Base-by-base conservation (phyloP, 2,329 filamentous ascomycete genomes). In the Penicillium sp. region DNA sequence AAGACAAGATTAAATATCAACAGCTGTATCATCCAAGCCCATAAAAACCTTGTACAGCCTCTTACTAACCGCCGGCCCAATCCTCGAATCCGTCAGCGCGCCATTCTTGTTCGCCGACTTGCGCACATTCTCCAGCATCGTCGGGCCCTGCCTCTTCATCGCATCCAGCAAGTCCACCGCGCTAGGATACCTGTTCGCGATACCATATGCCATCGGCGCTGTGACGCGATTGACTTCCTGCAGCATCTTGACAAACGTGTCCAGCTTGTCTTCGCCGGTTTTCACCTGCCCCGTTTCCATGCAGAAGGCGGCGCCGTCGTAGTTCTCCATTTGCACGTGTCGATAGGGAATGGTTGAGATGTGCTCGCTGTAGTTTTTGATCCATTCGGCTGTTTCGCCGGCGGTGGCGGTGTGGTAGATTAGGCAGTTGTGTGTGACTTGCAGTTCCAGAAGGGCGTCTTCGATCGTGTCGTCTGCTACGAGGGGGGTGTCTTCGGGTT, bases 201-300 rank as follows among this genome's bases (percentile, higher is more conserved):
- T 83, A 3, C 88, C 88, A 60, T 87, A 83, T 0, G 89, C 89
- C 64, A 91, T 83, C 0, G 87, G 83, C 0, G 84, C 81, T 5
- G 90, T 92, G 16, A 93, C 81, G 16, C 88, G 82, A 14, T 79
- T 79, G 42, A 92, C 83, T 71, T 91, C 86, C 71, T 91, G 86
- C 51, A 94, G 74, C 88, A 93, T 90, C 61, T 83, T 83, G 46
- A 84, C 76, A 61, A 87, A 93, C 0, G 85, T 90, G 64, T 92
- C 89, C 6, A 75, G 69, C 1, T 80, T 73, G 45, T 83, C 81
- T 26, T 87, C 82, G 26, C 89, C 89, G 0, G 85, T 83, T 55
- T 83, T 84, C 43, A 93, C 87, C 71, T 93, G 89, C 0, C 89
- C 89, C 0, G 79, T 77, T 53, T 90, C 88, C 87, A 92, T 91